Conservation (phyloP, 805 yeast genomes). For the Candida broadrunensis region DNA sequence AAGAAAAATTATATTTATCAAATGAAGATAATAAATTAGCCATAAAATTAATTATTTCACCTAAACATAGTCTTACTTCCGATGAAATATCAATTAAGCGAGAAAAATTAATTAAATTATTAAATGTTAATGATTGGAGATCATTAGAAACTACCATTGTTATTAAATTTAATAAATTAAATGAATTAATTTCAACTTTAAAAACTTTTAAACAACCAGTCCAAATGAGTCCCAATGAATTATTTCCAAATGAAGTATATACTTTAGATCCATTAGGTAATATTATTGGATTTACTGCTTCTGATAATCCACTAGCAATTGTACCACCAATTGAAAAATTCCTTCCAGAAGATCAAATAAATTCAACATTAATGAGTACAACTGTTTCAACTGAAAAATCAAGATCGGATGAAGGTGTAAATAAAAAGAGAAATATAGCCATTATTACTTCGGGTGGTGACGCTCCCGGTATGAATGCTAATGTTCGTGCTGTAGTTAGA, state of each 20-base stretch:
- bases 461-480: conserved; percentile 98
- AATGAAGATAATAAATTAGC: conserved; percentile 18
- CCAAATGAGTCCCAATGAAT: conserved; percentile 68
- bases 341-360: conserved; percentile 9
- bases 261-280: conserved; percentile 82
- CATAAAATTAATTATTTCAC: conserved; percentile 16
- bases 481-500: conserved; percentile 92
- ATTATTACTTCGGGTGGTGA: conserved; percentile 99
- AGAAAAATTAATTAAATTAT: conserved; percentile 9
- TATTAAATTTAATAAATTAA: conserved; percentile 44
- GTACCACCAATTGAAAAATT: conserved; percentile 39
- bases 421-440: conserved; percentile 60
- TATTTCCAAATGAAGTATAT: conserved; percentile 73
- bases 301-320: conserved; percentile 54
- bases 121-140: conserved; percentile 47
- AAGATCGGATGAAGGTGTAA: neutral
- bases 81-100: conserved; percentile 16
- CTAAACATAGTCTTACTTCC: conserved; percentile 11
- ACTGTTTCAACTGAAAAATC: conserved; percentile 16
- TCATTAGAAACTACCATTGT: conserved; percentile 41
- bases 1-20: conserved; percentile 15
- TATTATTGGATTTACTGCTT: conserved; percentile 73
- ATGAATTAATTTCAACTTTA: conserved; percentile 32
- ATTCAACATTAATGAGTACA: conserved; percentile 6
- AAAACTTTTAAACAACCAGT: conserved; percentile 27